Evolutionary conservation across 345 rosid genomes (phyloP), one percentile per base, ranked within the genome.

Genomic region (Turritis glabra): DNA sequence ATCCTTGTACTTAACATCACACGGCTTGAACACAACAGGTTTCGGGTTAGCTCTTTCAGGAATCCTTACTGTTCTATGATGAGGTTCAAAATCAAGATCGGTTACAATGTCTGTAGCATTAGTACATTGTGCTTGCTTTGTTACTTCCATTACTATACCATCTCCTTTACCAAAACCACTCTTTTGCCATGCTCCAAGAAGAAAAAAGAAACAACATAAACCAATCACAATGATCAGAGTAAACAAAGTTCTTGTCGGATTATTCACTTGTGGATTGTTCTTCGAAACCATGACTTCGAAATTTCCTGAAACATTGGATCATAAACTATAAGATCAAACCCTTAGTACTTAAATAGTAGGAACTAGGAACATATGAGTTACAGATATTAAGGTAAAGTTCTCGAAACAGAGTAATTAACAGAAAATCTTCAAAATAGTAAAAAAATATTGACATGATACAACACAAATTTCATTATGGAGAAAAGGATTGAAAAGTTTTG

Each of bases 201-300:
- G 63, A 79, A 87, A 92, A 72, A 87, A 90, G 84, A 88, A 84
- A 84, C 92, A 83, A 64, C 96, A 92, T 69, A 92, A 75, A 71
- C 86, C 86, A 33, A 86, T 75, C 55, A 88, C 88, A 43, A 86
- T 61, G 61, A 90, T 83, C 61, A 92, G 71, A 30, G 86, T 84
- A 32, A 88, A 70, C 4, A 90, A 86, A 35, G 85, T 75, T 53
- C 90, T 84, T 2, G 75, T 46, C 77, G 79, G 76, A 15, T 33
- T 66, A 72, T 30, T 77, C 64, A 79, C 81, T 1, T 80, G 22
- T 46, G 65, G 58, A 56, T 79, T 82, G 47, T 80, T 67, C 84
- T 88, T 89, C 33, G 84, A 76, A 44, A 69, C 86, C 96, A 92
- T 92, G 44, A 44, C 60, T 52, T 35, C 26, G 27, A 47, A 26